Base-by-base conservation (phyloP, 2,329 filamentous ascomycete genomes). In the Elsinoe arachidis region DNA sequence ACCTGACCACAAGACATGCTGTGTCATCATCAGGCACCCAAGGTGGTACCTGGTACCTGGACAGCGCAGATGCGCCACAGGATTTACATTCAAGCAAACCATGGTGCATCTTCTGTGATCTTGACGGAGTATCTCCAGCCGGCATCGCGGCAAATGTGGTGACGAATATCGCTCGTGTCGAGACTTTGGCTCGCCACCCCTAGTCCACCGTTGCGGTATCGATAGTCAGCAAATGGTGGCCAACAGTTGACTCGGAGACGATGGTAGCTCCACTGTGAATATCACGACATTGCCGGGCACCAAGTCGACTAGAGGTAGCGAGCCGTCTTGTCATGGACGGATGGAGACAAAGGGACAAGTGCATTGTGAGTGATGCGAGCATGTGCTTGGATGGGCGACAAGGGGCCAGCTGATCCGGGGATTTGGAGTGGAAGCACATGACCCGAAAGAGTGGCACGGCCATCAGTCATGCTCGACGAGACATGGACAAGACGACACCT, bases 181-280 rank as follows among this genome's bases (percentile, higher is more conserved):
- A 23, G 41, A 15, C 41, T 46, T 46, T 46, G 12, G 19, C n/a
- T 39, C 49, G 49, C 26, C 49, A 30, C 30, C 35, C 34, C 19
- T 53, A 37, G 49, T 53, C 49, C n/a, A 39, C 49, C 49, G 49
- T 53, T 53, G 34, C 26, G 49, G 19, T 39, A 39, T 53, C 49
- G 49, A 53, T 53, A 53, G 49, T 53, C n/a, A 38, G 49, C 49
- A 26, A 38, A 38, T 53, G 49, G 49, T 39, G n/a, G n/a, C 19
- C 49, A 37, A 53, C 34, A 53, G 49, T 53, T 53, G 49, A 53
- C 49, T 53, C 35, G 34, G 49, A 39, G 35, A 53, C 49, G 34
- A 15, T 53, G 49, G 33, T 21, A 15, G 17, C n/a, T 46, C 41
- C 41, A 46, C 41, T 12, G 21, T 14, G 12, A 30, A 46, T 23